These are phyloP conservation scores for Sideroxylon spinosum DNA, from an alignment of 179 eudicot genomes.

Conservation along the genomic window DNA sequence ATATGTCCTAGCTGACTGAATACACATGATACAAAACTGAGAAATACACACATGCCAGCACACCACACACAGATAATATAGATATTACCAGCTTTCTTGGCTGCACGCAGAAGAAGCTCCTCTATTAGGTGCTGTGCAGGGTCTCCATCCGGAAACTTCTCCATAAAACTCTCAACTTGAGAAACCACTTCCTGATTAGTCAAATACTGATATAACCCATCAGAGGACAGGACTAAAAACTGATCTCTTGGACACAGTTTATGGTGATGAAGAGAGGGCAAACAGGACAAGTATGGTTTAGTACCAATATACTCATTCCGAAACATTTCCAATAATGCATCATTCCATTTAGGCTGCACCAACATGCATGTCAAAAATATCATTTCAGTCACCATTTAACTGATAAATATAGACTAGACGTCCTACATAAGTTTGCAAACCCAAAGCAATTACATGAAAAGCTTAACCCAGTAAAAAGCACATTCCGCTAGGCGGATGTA, in stretches of 20 bases:
- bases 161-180: constrained; percentile 74
- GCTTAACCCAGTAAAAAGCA: not conserved
- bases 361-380: constrained; percentile 18
- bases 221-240: constrained; percentile 92
- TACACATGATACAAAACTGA: not conserved
- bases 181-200: constrained; percentile 88
- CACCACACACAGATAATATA: not conserved
- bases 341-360: constrained; percentile 86
- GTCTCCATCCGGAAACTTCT: constrained; percentile 90
- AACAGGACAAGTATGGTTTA: constrained; percentile 80
- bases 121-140: constrained; percentile 98
- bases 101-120: constrained; percentile 94
- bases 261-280: constrained; percentile 84
- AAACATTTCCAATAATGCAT: constrained; percentile 82
- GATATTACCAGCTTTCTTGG: constrained; percentile 91
- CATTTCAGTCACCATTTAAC: constrained; percentile 7
- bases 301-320: constrained; percentile 91
- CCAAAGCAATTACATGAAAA: not conserved
- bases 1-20: not conserved
- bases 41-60: not conserved
- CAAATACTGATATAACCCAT: constrained; percentile 88
- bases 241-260: constrained; percentile 79
- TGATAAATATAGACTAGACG: not conserved
- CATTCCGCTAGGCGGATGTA: not conserved
- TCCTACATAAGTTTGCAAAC: not conserved